Evolutionary conservation across 108 stramenopile genomes (phyloP), one percentile per base, ranked within the genome.

Genomic region (Ochromonas danica): DNA sequence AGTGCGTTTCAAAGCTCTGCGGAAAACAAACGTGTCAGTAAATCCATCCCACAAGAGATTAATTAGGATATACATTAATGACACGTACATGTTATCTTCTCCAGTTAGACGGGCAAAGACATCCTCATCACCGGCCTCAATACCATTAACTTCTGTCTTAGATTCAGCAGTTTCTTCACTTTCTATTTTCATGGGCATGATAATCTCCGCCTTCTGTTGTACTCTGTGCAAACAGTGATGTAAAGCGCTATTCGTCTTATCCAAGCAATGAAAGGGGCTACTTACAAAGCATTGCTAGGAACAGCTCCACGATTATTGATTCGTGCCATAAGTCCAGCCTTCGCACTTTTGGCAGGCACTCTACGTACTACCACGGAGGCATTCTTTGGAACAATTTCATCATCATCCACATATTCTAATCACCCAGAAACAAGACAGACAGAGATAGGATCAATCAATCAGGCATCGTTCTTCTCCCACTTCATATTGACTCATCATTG

Each of bases 351-450:
- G 28, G 82, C 83, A 1, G 85, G 83, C 38, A 85, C 75, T 27
- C 85, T 81, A 36, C 81, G 79, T 39, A 83, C 83, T 2, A 83
- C 60, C 28, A 85, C 82, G 28, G 62, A 78, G 10, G 85, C 27
- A 35, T 85, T 85, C 51, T 85, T 85, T 3, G 85, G 74, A 27
- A 85, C 80, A 72, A 74, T 0, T 3, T 77, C 74, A 62, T 36
- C 83, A 40, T 85, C 84, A 27, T 83, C 79, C 45, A 70, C 77
- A 71, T 82, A 85, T 45, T 77, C 84, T 85, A 63, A 1, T 6
- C n/a, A n/a, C n/a, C n/a, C n/a, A n/a, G n/a, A n/a, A n/a, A n/a
- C n/a, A 10, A 71, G 74, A 25, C 57, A 60, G 22, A 22, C 57
- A 60, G 57, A n/a, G n/a, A n/a, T n/a, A n/a, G n/a, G n/a, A n/a